Evolutionary conservation across 1,284 basidiomycete genomes (phyloP), one percentile per base, ranked within the genome.

Genomic region (Cryptococcus deneoformans): DNA sequence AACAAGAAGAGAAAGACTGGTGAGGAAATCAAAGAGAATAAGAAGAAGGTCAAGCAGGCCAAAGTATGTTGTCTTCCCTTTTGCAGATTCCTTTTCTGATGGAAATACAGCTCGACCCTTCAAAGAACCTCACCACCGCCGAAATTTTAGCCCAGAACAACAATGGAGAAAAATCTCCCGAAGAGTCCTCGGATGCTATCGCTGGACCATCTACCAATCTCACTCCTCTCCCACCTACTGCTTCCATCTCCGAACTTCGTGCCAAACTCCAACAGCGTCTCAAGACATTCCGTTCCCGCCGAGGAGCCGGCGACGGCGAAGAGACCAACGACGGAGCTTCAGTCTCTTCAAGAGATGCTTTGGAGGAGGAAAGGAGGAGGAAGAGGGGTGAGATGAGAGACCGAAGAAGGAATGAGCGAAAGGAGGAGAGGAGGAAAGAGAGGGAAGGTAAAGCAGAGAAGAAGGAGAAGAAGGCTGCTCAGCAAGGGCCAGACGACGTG

Each of bases 1-100:
- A 89, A 93, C 74, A 91, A 87, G 79, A 92, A 90, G 78, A 87
- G 90, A 61, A 82, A 85, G 76, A 89, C 89, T 53, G 86, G 86
- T 14, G 90, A 93, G 66, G 87, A 87, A 47, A 82, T 89, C 50
- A 92, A 93, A 73, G 89, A 93, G 76, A 88, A 87, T 1, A 86
- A 89, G 29, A 89, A 88, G 76, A 90, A 89, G 69, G 89, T 89
- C 1, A 89, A 87, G 72, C 82, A 86, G 50, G 88, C 89, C 55
- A 93, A 92, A 84, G 92, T 90, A 57, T 37, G 80, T 72, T 3
- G 24, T 29, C 16, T 49, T 6, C 20, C 29, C 11, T 37, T 49
- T 34, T 14, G 39, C 38, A 50, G 14, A 40, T 9, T n/a, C 9
- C 38, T 7, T 12, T 39, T 24, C 16, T 40, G 37, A 37, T 16